Conservation (phyloP, 2,329 filamentous ascomycete genomes). For the Lachnellula arida region DNA sequence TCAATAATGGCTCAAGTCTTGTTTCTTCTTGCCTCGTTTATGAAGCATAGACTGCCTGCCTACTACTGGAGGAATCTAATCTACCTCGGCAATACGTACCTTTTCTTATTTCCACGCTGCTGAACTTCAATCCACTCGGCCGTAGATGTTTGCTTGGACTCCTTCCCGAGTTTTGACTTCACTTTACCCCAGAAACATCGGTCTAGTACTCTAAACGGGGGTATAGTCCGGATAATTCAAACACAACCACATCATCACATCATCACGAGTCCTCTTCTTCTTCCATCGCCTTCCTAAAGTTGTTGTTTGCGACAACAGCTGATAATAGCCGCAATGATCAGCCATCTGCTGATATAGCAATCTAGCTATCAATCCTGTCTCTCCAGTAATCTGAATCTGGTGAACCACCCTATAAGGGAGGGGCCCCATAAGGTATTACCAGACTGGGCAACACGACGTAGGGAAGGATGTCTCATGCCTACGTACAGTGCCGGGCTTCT, state of each 20-base stretch:
- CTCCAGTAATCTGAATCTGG: background rate
- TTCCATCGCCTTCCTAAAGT: background rate
- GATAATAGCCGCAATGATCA: background rate
- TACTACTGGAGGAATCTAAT: background rate
- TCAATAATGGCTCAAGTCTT: background rate
- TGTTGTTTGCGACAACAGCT: background rate
- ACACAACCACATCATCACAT: background rate
- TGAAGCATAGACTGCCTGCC: background rate
- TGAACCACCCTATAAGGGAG: background rate
- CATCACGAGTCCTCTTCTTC: background rate
- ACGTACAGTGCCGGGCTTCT: background rate
- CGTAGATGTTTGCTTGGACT: too few species aligned
- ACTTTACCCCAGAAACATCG: too few species aligned
- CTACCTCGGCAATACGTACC: background rate
- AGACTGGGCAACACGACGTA: background rate
- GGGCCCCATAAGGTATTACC: background rate
- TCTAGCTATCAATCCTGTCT: background rate
- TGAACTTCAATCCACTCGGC: too few species aligned
- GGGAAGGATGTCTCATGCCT: background rate
- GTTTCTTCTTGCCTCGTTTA: background rate
- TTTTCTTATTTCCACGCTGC: too few species aligned
- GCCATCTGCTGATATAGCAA: background rate
- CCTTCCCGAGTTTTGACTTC: too few species aligned
- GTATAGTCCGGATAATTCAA: background rate
- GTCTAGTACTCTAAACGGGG: too few species aligned